A percentile compares a stretch with the other conserved stretches of the same genome.
These are phyloP conservation scores for Aplosporella prunicola DNA, from an alignment of 2,329 filamentous ascomycete genomes.

Conservation along the genomic window DNA sequence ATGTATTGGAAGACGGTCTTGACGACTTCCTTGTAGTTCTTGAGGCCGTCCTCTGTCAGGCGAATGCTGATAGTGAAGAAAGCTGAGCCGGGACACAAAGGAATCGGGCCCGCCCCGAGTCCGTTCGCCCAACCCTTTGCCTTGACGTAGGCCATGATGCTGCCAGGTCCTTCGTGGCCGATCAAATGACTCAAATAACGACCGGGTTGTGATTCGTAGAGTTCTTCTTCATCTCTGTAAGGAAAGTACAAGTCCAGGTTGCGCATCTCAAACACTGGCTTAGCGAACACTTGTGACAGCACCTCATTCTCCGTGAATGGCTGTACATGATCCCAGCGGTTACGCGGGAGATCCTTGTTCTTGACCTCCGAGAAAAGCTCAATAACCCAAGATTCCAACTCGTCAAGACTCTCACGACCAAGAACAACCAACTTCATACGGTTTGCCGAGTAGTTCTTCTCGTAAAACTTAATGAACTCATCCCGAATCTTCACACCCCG, in stretches of 20 bases:
- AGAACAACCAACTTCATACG: constrained; percentile 86
- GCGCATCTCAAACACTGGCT: constrained; percentile 82
- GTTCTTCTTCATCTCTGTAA: constrained; percentile 71
- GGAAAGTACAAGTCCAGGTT: constrained; percentile 74
- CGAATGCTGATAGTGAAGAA: constrained; percentile 73
- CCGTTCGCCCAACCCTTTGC: constrained; percentile 82
- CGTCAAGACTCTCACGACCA: constrained; percentile 71
- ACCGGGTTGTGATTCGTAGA: constrained; percentile 73
- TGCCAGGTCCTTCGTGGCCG: constrained; percentile 86
- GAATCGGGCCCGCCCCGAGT: constrained; percentile 65
- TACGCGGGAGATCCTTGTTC: constrained; percentile 67
- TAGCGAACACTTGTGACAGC: constrained; percentile 68
- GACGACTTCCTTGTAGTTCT: constrained; percentile 70
- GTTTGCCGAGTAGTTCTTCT: constrained; percentile 84
- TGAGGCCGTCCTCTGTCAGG: constrained; percentile 75
- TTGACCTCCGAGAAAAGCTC: constrained; percentile 73
- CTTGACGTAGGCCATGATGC: constrained; percentile 83
- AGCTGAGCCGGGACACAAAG: constrained; percentile 69
- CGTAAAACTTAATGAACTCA: constrained; percentile 88
- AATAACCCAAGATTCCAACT: constrained; percentile 72
- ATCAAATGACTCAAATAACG: constrained; percentile 83
- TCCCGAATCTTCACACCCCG: constrained; percentile 75
- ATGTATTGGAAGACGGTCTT: constrained; percentile 89
- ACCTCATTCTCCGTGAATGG: constrained; percentile 53
- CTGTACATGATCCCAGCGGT: constrained; percentile 56